Conservation (phyloP, 2,329 filamentous ascomycete species). For the Parascedosporium putredinis region DNA sequence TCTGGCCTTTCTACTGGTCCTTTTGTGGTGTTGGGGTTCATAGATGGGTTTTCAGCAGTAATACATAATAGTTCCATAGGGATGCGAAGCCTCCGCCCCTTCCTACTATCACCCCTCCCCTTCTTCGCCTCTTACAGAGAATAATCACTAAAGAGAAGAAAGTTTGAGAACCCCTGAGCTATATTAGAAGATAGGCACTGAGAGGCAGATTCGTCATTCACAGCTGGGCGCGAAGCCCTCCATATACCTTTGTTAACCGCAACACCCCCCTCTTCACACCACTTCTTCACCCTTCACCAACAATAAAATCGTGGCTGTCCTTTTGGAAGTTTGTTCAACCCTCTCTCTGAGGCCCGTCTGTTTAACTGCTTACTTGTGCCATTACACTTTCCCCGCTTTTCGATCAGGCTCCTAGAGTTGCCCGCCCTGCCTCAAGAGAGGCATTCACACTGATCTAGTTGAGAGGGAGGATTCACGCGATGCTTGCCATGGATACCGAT, state of each 20-base stretch:
- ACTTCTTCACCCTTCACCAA: not conserved
- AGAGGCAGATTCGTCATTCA: not conserved
- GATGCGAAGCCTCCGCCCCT: no score
- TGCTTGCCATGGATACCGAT: conserved; percentile 5
- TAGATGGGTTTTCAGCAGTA: not conserved
- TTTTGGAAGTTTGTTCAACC: no score
- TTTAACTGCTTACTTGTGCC: no score
- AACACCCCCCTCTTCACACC: no score
- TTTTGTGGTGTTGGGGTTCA: not conserved
- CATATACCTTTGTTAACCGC: not conserved
- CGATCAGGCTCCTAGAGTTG: not conserved
- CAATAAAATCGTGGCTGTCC: no score
- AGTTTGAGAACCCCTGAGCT: not conserved
- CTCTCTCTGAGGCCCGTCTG: no score
- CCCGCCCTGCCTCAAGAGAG: not conserved
- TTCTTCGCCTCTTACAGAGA: no score
- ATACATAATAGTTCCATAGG: no score
- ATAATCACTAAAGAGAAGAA: not conserved
- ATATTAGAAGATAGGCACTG: not conserved
- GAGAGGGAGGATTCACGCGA: not conserved
- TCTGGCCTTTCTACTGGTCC: not conserved
- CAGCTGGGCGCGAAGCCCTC: not conserved
- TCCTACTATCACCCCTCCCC: no score
- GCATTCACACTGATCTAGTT: not conserved
- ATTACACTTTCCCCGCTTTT: no score